phyloP scores from a whole-genome alignment of 192 early-diverging fungal genomes.

The Linnemannia zychae region DNA sequence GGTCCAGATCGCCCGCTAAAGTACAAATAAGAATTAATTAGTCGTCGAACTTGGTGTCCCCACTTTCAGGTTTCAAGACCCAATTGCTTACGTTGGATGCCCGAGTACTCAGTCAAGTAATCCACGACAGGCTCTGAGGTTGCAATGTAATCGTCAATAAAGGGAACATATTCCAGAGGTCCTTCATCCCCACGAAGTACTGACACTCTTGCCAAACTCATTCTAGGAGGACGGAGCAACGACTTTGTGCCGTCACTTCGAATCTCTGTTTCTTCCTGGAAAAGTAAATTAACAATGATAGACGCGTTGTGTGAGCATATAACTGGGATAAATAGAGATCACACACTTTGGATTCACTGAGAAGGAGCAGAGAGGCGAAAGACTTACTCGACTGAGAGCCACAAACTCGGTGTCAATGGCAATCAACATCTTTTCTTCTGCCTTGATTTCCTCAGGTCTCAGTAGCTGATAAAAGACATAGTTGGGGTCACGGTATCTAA shows the following conservation, averaged over 20 bases:
- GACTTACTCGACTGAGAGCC: slow-evolving; percentile 71
- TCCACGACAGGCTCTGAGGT: slow-evolving; percentile 89
- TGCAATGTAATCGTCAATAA: slow-evolving; percentile 97
- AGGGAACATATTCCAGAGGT: slow-evolving; percentile 79
- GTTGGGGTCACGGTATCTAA: slow-evolving; percentile 60
- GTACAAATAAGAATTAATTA: background rate
- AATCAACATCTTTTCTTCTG: slow-evolving; percentile 73
- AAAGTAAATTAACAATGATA: background rate
- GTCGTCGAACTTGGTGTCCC: background rate
- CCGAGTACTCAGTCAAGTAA: slow-evolving; percentile 94
- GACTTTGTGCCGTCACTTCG: slow-evolving; percentile 93
- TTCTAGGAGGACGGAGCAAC: slow-evolving; percentile 82
- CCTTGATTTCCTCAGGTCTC: slow-evolving; percentile 69
- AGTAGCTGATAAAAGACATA: slow-evolving; percentile 67
- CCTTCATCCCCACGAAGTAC: slow-evolving; percentile 87
- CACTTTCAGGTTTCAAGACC: too few species aligned
- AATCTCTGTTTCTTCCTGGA: slow-evolving; percentile 87
- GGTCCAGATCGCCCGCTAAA: slow-evolving; percentile 86
- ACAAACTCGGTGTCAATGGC: slow-evolving; percentile 99
- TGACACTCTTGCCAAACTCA: slow-evolving; percentile 91
- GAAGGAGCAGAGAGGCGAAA: background rate
- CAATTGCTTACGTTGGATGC: slow-evolving; percentile 77
- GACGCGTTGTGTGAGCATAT: background rate
- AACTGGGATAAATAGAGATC: background rate
- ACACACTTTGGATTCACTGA: background rate